These are phyloP conservation scores for Termitomyces titanicus DNA, from an alignment of 768 basidiomycete genomes.

Conservation along the genomic window DNA sequence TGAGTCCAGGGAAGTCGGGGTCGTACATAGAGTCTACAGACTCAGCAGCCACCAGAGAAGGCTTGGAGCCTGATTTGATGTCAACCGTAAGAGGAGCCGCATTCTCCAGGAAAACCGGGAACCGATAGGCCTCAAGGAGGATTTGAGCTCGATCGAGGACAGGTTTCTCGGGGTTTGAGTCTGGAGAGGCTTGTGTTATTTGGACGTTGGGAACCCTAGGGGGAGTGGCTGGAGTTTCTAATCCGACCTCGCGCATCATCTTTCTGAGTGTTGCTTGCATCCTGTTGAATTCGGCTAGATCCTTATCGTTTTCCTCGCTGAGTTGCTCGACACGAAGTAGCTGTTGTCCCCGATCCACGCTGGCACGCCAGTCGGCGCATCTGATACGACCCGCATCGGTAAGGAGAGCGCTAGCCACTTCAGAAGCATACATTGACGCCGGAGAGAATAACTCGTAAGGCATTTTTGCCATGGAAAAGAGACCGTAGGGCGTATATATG, in stretches of 20 bases:
- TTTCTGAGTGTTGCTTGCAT: neutral
- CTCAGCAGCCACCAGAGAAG: neutral
- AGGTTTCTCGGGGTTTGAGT: neutral
- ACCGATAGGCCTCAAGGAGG: neutral
- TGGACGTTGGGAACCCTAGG: neutral
- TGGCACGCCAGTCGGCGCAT: neutral
- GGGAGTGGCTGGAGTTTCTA: neutral
- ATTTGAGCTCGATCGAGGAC: neutral
- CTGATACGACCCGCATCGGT: neutral
- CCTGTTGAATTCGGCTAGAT: neutral
- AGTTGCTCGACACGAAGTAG: conserved; percentile 1
- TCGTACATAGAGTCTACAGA: conserved; percentile 6
- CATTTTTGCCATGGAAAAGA: neutral
- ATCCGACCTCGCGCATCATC: neutral
- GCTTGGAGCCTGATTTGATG: no score
- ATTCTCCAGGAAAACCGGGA: conserved; percentile 8
- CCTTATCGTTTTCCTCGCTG: neutral
- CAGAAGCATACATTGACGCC: conserved; percentile 3
- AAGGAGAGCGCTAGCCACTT: conserved; percentile 4
- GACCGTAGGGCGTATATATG: neutral
- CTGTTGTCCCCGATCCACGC: neutral
- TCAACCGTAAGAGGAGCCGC: neutral
- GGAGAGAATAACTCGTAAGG: conserved; percentile 7
- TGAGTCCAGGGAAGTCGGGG: conserved; percentile 4
- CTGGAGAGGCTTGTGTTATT: neutral